These are phyloP conservation scores for Fusarium sp. DNA, from an alignment of 2,329 filamentous ascomycete species.

Conservation along the genomic window DNA sequence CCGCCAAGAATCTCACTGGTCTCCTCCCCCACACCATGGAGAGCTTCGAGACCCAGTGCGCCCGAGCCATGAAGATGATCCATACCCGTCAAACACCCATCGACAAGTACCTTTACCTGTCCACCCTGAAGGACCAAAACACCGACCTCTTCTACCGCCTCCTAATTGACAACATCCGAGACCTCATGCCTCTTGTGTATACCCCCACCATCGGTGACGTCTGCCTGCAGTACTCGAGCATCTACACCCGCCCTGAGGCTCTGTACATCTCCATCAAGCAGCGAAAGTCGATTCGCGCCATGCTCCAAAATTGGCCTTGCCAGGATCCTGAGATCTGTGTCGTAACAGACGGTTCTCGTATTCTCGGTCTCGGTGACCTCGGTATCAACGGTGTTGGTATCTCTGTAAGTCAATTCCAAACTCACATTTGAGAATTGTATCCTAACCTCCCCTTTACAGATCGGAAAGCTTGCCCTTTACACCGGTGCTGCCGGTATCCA, in stretches of 20 bases:
- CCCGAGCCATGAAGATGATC: slow-evolving; percentile 81
- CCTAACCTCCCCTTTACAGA: slow-evolving; percentile 60
- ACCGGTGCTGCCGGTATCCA: slow-evolving; percentile 95
- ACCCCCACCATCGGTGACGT: slow-evolving; percentile 95
- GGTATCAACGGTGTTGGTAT: slow-evolving; percentile 99
- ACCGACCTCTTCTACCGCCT: slow-evolving; percentile 87
- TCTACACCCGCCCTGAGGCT: slow-evolving; percentile 95
- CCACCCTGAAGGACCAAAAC: slow-evolving; percentile 81
- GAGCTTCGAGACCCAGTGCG: slow-evolving; percentile 71
- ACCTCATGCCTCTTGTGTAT: slow-evolving; percentile 88
- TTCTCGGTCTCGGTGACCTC: slow-evolving; percentile 91
- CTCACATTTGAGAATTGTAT: neutral
- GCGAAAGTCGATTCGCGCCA: slow-evolving; percentile 87
- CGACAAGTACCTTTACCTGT: slow-evolving; percentile 89
- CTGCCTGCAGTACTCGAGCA: slow-evolving; percentile 94
- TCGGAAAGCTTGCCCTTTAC: slow-evolving; percentile 96
- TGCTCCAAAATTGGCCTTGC: slow-evolving; percentile 95
- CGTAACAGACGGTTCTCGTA: slow-evolving; percentile 95
- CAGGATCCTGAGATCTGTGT: slow-evolving; percentile 93
- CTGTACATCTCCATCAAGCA: slow-evolving; percentile 98
- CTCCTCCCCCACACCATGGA: slow-evolving; percentile 76
- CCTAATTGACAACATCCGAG: slow-evolving; percentile 81
- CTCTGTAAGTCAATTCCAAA: slow-evolving; percentile 71
- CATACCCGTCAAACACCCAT: slow-evolving; percentile 77
- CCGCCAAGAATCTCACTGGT: slow-evolving; percentile 75